A percentile compares a stretch with the other conserved stretches of the same genome.
These are phyloP conservation scores for Cystobasidium slooffiae DNA, from an alignment of 1,284 basidiomycete species.

Conservation along the genomic window DNA sequence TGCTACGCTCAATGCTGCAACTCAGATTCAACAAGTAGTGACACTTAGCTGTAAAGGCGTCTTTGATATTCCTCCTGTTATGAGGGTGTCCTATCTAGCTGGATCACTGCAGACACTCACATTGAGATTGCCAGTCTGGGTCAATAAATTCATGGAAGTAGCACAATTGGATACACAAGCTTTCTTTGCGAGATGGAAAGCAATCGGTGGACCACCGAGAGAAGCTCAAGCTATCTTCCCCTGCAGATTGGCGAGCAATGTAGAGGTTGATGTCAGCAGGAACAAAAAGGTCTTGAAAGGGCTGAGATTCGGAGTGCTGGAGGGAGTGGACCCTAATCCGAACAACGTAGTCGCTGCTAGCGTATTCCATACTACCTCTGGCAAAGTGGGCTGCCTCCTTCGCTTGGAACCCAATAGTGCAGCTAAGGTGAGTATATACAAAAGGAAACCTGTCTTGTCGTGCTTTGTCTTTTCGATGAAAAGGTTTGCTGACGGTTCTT, in stretches of 20 bases:
- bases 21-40: slow-evolving; percentile 89
- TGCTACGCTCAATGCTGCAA: slow-evolving; percentile 75
- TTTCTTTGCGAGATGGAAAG: slow-evolving; percentile 98
- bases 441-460: neutral
- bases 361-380: slow-evolving; percentile 83
- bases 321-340: slow-evolving; percentile 66
- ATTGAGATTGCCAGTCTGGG: slow-evolving; percentile 79
- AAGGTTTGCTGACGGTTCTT: slow-evolving; percentile 27
- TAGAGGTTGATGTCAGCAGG: slow-evolving; percentile 73
- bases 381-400: slow-evolving; percentile 93
- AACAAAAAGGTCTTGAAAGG: slow-evolving; percentile 78
- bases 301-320: slow-evolving; percentile 73
- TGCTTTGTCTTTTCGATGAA: slow-evolving; percentile 21
- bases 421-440: slow-evolving; percentile 71
- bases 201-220: slow-evolving; percentile 90
- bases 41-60: slow-evolving; percentile 91
- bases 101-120: slow-evolving; percentile 86
- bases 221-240: slow-evolving; percentile 89
- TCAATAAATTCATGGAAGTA: slow-evolving; percentile 92
- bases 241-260: slow-evolving; percentile 69
- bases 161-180: slow-evolving; percentile 79
- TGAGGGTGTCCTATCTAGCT: slow-evolving; percentile 88
- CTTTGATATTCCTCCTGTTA: slow-evolving; percentile 73
- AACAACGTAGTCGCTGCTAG: slow-evolving; percentile 86
- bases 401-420: slow-evolving; percentile 92